phyloP scores from a whole-genome alignment of 2,329 filamentous ascomycete species.

The Escovopsis sp. region DNA sequence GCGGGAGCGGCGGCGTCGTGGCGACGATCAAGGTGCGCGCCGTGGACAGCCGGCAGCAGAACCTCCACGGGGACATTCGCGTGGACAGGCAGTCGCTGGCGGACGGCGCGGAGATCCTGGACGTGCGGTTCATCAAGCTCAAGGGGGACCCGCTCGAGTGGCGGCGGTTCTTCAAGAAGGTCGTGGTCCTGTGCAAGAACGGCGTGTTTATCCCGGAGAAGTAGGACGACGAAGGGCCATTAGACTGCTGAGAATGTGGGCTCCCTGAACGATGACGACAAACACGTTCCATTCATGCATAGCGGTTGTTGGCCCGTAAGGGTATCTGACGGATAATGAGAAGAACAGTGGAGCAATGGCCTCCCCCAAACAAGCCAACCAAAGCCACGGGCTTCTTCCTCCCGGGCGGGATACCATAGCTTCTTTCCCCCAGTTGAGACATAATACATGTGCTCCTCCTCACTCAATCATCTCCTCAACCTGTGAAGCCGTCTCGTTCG shows the following conservation, averaged over 20 bases:
- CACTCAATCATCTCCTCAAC: constrained; percentile 9
- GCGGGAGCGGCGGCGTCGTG: constrained; percentile 35
- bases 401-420: no score
- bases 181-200: constrained; percentile 77
- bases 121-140: constrained; percentile 83
- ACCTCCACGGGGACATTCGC: constrained; percentile 58
- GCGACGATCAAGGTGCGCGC: constrained; percentile 59
- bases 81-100: constrained; percentile 49
- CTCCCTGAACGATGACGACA: no score
- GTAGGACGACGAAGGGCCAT: constrained; percentile 15
- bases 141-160: constrained; percentile 96
- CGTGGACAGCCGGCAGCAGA: constrained; percentile 55
- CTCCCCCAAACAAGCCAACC: no score
- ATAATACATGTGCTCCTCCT: no score
- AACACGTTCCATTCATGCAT: no score
- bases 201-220: constrained; percentile 47
- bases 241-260: constrained; percentile 4
- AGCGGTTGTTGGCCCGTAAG: no score
- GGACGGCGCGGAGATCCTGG: constrained; percentile 47
- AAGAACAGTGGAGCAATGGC: no score
- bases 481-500: constrained; percentile 15
- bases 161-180: constrained; percentile 91
- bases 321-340: no score
- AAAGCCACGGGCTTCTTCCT: no score
- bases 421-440: no score